Base-by-base conservation (phyloP, 208 protist species). In the Jaenimonas drosophilae region DNA sequence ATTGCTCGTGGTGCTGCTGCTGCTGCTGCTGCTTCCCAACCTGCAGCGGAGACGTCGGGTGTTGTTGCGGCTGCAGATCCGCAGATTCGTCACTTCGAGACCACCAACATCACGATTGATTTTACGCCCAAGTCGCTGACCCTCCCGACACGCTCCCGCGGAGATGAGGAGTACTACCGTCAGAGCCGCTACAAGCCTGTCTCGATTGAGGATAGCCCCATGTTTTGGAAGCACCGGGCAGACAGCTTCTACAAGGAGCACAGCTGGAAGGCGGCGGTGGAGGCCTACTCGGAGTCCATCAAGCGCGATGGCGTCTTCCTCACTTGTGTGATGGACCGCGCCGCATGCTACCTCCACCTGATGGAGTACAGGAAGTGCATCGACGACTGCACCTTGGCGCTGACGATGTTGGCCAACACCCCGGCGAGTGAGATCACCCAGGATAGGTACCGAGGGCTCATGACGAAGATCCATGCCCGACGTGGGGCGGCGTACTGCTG, bases 241-340 rank as follows among this genome's bases (percentile, higher is more conserved):
- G 88, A 96, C 62, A 72, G 66, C 49, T 73, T 76, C 49, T 94
- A 88, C 67, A 55, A 72, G 23, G 55, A 57, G 11, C 70, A 68
- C 36, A 71, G 78, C 43, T 95, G 72, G 74, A 74, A 69, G 54
- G 67, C 57, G n/a, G 82, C 82, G 4, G 77, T 68, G 3, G 74
- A 91, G 46, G 80, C 82, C 16, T 96, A 96, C 68, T 76, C 82
- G 14, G 83, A 93, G 64, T 88, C 82, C 12, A 88, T 96, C 45
- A 96, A 96, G 68, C 81, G 88, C 30, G 88, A 96, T 59, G 83
- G 82, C 32, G 81, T 79, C 19, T 96, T 96, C 60, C 48, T 96
- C 27, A 83, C 80, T 1, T 91, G 82, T 49, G 72, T 96, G 28
- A 83, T 77, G 64, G 94, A 96, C 60, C 72, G 88, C 26, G 74